phyloP scores from a whole-genome alignment of 106 monocot genomes.

The Dendrobium officinale region DNA sequence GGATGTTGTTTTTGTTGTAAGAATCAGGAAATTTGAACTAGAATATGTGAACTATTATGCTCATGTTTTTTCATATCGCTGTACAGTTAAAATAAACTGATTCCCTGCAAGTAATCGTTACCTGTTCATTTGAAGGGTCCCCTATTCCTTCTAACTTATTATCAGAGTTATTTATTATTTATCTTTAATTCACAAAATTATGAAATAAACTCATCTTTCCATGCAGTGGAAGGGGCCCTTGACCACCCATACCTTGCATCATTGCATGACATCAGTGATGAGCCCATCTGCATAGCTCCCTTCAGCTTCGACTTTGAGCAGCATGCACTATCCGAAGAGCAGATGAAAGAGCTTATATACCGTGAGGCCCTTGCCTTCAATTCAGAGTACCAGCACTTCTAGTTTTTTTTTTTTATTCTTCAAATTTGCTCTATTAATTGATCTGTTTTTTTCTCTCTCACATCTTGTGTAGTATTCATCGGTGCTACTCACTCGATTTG shows the following conservation, averaged over 20 bases:
- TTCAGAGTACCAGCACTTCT: slow-evolving; percentile 41
- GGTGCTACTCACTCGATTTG: too few relatives aligned
- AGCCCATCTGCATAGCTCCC: slow-evolving; percentile 55
- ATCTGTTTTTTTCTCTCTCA: not conserved
- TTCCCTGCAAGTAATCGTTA: not conserved
- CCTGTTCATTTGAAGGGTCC: not conserved
- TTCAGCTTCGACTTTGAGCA: slow-evolving; percentile 97
- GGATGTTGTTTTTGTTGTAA: too few relatives aligned
- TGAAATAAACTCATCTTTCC: not conserved
- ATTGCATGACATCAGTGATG: slow-evolving; percentile 75
- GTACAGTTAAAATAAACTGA: too few relatives aligned
- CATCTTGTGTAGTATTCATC: not conserved
- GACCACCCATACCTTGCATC: slow-evolving; percentile 78
- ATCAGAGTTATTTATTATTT: too few relatives aligned
- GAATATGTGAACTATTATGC: too few relatives aligned
- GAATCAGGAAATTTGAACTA: too few relatives aligned
- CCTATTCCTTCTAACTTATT: not conserved
- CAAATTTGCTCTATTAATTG: not conserved
- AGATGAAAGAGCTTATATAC: slow-evolving; percentile 89
- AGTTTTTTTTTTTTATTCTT: not conserved
- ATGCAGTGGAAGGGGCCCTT: slow-evolving; percentile 76
- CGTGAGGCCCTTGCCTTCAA: slow-evolving; percentile 87
- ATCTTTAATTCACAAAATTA: too few relatives aligned
- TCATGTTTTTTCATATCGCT: too few relatives aligned
- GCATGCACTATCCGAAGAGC: slow-evolving; percentile 71